Evolutionary conservation across 345 rosid species (phyloP).

Genomic region (Lepidium africanum): DNA sequence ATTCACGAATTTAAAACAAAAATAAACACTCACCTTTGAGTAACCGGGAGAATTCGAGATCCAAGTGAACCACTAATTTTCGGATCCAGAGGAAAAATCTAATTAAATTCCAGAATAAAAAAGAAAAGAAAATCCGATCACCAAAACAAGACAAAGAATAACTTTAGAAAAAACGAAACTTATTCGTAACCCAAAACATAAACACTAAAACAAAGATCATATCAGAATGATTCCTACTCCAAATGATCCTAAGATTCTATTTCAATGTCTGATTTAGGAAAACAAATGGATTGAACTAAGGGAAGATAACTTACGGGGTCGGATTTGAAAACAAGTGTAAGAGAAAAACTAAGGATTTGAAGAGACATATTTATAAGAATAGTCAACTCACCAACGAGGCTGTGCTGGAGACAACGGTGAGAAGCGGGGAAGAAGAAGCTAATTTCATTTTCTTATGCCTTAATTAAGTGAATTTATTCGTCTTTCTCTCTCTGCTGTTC

Average conservation of each 20-base stretch:
- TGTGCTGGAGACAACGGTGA: constrained; percentile 28
- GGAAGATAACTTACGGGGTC: background rate
- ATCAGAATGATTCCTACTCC: background rate
- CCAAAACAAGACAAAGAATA: background rate
- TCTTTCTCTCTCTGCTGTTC: background rate
- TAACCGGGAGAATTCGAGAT: constrained; percentile 18
- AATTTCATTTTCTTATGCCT: constrained; percentile 4
- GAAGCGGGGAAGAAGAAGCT: constrained; percentile 18
- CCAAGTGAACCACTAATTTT: constrained; percentile 20
- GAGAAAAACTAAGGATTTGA: background rate
- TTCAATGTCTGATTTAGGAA: background rate
- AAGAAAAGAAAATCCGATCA: background rate
- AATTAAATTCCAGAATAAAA: background rate
- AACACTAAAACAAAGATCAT: constrained; percentile 1
- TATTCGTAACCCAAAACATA: constrained; percentile 1
- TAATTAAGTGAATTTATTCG: background rate
- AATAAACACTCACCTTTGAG: constrained; percentile 4
- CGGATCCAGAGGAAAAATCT: background rate
- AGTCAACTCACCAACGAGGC: constrained; percentile 27
- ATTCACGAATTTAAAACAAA: background rate
- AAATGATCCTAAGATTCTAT: background rate
- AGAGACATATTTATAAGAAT: background rate
- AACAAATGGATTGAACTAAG: background rate
- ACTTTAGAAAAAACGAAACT: background rate
- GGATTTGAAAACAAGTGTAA: background rate